phyloP scores from a whole-genome alignment of 352 stramenopile genomes.

The Blastocystis sp. region DNA sequence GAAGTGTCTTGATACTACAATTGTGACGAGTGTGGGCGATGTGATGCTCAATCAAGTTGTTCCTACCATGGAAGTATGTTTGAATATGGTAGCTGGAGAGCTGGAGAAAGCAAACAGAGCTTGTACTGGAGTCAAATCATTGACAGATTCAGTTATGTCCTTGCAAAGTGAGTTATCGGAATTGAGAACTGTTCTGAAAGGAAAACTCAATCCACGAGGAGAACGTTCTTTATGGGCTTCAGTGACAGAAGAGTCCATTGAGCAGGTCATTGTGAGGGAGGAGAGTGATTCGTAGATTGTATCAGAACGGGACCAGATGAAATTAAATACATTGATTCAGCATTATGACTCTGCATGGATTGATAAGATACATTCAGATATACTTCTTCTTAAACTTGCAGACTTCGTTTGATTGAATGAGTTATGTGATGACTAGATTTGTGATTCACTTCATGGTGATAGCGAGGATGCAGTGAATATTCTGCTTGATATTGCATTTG shows the following conservation, averaged over 20 bases:
- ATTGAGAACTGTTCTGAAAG: not conserved
- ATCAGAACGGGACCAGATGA: not conserved
- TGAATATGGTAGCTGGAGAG: not conserved
- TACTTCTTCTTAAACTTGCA: not conserved
- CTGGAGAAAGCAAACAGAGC: not conserved
- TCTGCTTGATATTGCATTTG: not conserved
- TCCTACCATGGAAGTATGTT: not conserved
- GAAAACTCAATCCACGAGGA: not conserved
- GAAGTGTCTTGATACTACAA: not conserved
- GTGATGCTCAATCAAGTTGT: not conserved
- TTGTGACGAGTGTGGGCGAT: not conserved
- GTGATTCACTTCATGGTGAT: not conserved
- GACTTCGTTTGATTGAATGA: not conserved
- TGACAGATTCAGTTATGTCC: not conserved
- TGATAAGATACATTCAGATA: not conserved
- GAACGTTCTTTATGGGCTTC: not conserved
- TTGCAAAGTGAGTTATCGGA: not conserved
- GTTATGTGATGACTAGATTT: slow-evolving; percentile 10
- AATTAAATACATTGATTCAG: not conserved
- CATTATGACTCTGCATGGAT: slow-evolving; percentile 9
- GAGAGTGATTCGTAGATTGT: slow-evolving; percentile 16
- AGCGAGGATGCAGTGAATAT: not conserved
- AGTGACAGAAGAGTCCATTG: not conserved
- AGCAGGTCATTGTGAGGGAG: not conserved
- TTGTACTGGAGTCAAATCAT: not conserved